Base-by-base conservation (phyloP, 2,329 filamentous ascomycete species). In the Epichloe hybrida region DNA sequence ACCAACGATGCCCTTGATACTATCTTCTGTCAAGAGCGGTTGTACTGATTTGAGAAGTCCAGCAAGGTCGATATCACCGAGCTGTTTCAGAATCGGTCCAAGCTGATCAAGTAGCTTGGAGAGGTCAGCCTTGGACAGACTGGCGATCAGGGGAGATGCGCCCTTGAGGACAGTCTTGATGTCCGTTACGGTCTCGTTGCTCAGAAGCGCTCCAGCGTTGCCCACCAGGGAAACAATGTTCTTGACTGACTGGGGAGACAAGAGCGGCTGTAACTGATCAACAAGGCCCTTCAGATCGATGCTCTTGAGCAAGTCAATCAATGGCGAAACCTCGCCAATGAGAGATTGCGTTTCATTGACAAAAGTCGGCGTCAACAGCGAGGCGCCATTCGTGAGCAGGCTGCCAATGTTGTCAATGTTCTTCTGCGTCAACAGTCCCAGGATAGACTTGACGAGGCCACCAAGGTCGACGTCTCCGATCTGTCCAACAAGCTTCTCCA, bases 321-420 rank as follows among this genome's bases (percentile, higher is more conserved):
- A 57, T 3, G 64, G 62, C 8, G 65, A 53, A 5, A 67, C 59
- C 43, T 69, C 65, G 1, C 60, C 58, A 3, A 71, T 49, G 15
- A 71, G 62, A 7, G 61, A 61, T 31, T 60, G 57, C 2, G 69
- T 59, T 45, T 69, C 60, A 20, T 65, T 60, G 43, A 69, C 58
- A 43, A 67, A 49, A 34, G 53, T 46, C 27, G 58, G 54, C 0
- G 66, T 69, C 27, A 71, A 57, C 31, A 71, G 61, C 4, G 53
- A 52, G 4, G 62, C 65, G n/a, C 67, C 69, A 21, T 69, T 70
- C 23, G 56, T 58, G 2, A 71, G 54, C 5, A 71, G 58, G 9
- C 41, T 57, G 6, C 66, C 60, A 21, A 71, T 61, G 41, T 61
- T 63, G 38, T 62, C 57, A 37, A 69, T 60, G 8, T 66, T 63